A percentile compares a stretch with the other conserved stretches of the same genome.
phyloP scores from a whole-genome alignment of 139 green algal species.

The Dunaliella primolecta region DNA sequence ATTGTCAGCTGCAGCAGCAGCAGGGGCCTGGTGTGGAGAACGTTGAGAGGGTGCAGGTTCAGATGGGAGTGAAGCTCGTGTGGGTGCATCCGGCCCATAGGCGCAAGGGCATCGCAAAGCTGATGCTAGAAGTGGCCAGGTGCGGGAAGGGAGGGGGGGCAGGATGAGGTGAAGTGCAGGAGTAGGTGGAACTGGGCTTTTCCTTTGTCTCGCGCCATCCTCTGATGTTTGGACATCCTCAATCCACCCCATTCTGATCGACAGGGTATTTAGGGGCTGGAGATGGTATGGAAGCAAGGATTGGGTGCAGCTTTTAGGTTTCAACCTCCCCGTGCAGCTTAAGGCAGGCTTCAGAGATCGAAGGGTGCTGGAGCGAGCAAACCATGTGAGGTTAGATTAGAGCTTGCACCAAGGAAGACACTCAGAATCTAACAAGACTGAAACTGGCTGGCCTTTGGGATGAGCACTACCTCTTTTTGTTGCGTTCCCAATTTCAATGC shows the following conservation, averaged over 20 bases:
- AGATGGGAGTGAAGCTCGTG: slow-evolving; percentile 14
- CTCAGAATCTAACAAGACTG: no score
- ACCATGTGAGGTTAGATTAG: no score
- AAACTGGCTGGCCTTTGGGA: no score
- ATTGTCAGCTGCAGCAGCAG: background rate
- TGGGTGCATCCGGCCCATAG: slow-evolving; percentile 21
- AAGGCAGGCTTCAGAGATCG: no score
- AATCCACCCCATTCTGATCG: background rate
- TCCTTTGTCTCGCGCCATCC: background rate
- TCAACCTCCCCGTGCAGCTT: no score
- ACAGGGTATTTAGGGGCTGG: background rate
- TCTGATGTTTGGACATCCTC: background rate
- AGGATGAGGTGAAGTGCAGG: no score
- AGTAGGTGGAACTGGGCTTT: no score
- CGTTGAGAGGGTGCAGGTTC: background rate
- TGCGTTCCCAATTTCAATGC: no score
- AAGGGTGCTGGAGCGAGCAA: no score
- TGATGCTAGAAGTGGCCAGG: slow-evolving; percentile 23
- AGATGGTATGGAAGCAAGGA: background rate
- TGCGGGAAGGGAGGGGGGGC: no score
- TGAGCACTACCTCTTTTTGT: no score
- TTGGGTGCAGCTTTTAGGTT: background rate
- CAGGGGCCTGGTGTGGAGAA: background rate
- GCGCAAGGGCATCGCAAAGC: slow-evolving; percentile 10
- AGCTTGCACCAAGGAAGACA: no score